Conservation (phyloP, 345 rosid species). For the Populus davidiana region DNA sequence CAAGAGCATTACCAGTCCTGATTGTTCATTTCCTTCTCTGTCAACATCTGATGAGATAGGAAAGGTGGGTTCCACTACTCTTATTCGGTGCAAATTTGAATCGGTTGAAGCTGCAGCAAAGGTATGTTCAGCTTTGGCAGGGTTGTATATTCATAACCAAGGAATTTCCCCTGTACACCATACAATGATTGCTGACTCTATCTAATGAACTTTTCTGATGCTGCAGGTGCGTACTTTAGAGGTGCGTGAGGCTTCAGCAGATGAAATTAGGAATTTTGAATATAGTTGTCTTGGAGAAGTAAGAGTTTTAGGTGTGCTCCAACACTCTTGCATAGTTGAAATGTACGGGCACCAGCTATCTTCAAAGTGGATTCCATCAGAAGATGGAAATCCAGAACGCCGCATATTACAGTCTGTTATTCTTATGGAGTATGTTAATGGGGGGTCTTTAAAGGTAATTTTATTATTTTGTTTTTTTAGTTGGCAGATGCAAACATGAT, state of each 20-base stretch:
- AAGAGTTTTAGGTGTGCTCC: slow-evolving; percentile 68
- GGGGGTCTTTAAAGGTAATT: slow-evolving; percentile 81
- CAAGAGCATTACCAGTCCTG: slow-evolving; percentile 35
- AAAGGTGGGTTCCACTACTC: slow-evolving; percentile 54
- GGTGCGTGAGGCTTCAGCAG: slow-evolving; percentile 45
- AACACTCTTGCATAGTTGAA: slow-evolving; percentile 82
- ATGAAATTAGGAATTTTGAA: slow-evolving; percentile 72
- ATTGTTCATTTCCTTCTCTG: slow-evolving; percentile 57
- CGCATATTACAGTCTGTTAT: slow-evolving; percentile 68
- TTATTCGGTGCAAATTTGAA: slow-evolving; percentile 62
- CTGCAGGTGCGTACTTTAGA: slow-evolving; percentile 70
- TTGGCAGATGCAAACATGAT: background rate
- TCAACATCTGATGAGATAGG: slow-evolving; percentile 51
- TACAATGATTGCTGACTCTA: background rate
- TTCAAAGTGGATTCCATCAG: slow-evolving; percentile 61
- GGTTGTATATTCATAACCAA: background rate
- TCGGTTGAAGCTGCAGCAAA: slow-evolving; percentile 71
- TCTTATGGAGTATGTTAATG: slow-evolving; percentile 74
- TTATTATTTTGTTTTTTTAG: background rate
- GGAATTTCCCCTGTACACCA: background rate
- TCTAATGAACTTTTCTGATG: slow-evolving; percentile 4
- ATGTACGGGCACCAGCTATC: slow-evolving; percentile 84
- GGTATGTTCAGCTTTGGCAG: slow-evolving; percentile 36
- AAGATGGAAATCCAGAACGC: slow-evolving; percentile 48
- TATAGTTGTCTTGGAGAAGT: slow-evolving; percentile 85